Conservation (phyloP, 441 rosid genomes). For the Iberis amara region DNA sequence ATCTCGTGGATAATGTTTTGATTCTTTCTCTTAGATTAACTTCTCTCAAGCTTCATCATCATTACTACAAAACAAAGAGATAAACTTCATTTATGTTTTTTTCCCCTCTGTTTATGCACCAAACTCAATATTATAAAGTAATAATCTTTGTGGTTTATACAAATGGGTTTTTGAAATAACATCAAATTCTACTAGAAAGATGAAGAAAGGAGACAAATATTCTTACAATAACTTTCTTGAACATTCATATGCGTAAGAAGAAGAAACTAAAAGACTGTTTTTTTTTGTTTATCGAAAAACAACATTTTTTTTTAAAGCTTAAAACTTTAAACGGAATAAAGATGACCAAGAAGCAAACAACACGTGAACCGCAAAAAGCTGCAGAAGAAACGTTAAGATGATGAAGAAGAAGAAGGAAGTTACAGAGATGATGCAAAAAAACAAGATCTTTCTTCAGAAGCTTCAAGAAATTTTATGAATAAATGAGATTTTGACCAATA, state of each 20-base stretch:
- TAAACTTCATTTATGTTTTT: conserved; percentile 6
- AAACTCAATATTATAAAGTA: no score
- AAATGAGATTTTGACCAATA: neutral
- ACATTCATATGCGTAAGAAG: neutral
- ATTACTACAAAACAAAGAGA: conserved; percentile 10
- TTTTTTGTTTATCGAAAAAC: neutral
- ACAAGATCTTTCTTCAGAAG: conserved; percentile 1
- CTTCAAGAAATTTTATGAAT: conserved; percentile 21
- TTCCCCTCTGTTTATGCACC: neutral
- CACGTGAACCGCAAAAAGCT: conserved; percentile 30
- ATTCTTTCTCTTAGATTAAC: conserved; percentile 8
- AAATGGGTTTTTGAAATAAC: no score
- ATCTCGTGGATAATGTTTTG: neutral
- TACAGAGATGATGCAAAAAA: conserved; percentile 13
- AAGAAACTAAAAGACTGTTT: conserved; percentile 11
- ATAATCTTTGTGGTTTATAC: no score
- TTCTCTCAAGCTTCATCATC: conserved; percentile 20
- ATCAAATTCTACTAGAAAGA: no score
- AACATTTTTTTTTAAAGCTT: neutral
- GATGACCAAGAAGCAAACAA: conserved; percentile 21
- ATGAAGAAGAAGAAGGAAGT: conserved; percentile 17
- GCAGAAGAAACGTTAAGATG: conserved; percentile 28
- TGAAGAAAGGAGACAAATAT: no score
- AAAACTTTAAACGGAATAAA: conserved; percentile 12
- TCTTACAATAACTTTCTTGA: no score